Evolutionary conservation across 2,329 filamentous ascomycete genomes (phyloP), one percentile per base, ranked within the genome.

Genomic region (Exophiala sideris): DNA sequence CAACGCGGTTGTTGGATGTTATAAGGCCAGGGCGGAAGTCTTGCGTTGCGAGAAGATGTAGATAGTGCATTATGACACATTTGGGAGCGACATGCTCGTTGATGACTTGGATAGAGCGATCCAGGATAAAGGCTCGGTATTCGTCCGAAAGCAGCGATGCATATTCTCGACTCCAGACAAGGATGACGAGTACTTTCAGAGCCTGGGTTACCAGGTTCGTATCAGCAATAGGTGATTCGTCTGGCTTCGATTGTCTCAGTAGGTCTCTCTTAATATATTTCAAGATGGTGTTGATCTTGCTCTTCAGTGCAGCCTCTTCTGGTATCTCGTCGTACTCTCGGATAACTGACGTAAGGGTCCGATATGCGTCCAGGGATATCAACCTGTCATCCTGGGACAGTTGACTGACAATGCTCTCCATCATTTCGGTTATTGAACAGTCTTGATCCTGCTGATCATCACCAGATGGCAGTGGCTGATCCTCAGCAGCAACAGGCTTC

Each of bases 201-300:
- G 91, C 87, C 62, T 95, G 87, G 48, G 86, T 86, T 45, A 86
- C 79, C 10, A 97, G 79, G 41, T 86, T 86, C 47, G 82, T 79
- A 54, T 79, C 73, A 5, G 78, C 68, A 34, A 80, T 77, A 60
- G 82, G 84, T 9, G 83, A 78, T 5, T 79, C 80, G 9, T 52
- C 34, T 12, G 54, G 49, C 21, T 48, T 49, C 16, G 50, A 54
- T 45, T 54, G 56, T 36, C 54, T 54, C 2, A 57, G 29, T 20
- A 96, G 78, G 67, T 99, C 94, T 56, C 91, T 82, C 64, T 87
- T 84, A 51, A 97, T 89, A 67, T 91, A 96, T 56, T 90, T 86
- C 61, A 84, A 83, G 54, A 97, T 80, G 2, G 89, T 73, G 9
- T 80, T 79, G 78, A 96, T 86, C 70, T 94, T 95, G 47, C 83